These are phyloP conservation scores for Excoecaria cochinchinensis DNA, from an alignment of 345 rosid species.

Conservation along the genomic window DNA sequence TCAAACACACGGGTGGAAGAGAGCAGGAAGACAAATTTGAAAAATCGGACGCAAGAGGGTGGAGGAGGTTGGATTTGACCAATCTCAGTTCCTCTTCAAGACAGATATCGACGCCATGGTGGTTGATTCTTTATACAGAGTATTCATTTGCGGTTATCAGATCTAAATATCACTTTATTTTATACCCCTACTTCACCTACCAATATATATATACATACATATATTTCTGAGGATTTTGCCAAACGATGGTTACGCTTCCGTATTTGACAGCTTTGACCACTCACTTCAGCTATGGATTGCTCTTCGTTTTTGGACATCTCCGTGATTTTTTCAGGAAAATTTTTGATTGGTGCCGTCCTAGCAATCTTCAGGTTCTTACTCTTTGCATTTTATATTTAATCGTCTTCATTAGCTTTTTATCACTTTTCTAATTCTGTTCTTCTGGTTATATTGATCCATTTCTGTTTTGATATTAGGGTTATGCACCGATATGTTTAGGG, in stretches of 20 bases:
- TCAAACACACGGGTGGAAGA: too few relatives aligned
- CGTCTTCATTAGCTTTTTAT: neutral
- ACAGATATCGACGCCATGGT: neutral
- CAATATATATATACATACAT: too few relatives aligned
- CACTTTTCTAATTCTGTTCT: neutral
- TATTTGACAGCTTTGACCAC: constrained; percentile 71
- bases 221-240: too few relatives aligned
- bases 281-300: constrained; percentile 76
- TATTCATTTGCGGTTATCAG: neutral
- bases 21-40: neutral
- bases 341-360: constrained; percentile 56
- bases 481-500: constrained; percentile 89
- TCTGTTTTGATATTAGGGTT: constrained; percentile 45
- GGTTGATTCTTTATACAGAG: neutral
- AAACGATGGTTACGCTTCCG: constrained; percentile 65
- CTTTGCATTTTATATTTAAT: neutral
- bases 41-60: neutral
- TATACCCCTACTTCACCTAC: neutral
- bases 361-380: constrained; percentile 51
- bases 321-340: constrained; percentile 70
- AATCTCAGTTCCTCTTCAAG: neutral
- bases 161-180: neutral
- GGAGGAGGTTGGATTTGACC: neutral
- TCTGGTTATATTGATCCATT: neutral
- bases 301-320: constrained; percentile 74